phyloP scores from a whole-genome alignment of 139 green algal species.

The Pseudopediastrum boryanum region DNA sequence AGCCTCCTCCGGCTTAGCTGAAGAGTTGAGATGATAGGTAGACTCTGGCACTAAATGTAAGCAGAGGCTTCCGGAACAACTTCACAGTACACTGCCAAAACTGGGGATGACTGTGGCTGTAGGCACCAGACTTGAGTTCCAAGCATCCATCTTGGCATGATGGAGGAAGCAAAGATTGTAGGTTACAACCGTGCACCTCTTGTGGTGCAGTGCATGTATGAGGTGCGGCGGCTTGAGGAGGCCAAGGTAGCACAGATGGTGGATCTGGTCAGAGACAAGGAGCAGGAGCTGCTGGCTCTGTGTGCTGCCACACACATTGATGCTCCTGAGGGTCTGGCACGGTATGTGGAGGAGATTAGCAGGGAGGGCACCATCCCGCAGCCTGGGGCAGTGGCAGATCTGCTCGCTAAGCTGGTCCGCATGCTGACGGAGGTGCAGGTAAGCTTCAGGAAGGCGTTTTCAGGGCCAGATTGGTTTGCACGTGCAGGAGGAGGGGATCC shows the following conservation, averaged over 20 bases:
- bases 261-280: slow-evolving; percentile 54
- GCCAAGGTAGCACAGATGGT: slow-evolving; percentile 53
- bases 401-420: slow-evolving; percentile 60
- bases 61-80: too few species aligned
- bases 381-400: slow-evolving; percentile 41
- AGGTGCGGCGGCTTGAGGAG: slow-evolving; percentile 61
- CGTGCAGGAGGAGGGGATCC: too few species aligned
- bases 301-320: slow-evolving; percentile 53
- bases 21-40: too few species aligned
- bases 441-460: too few species aligned
- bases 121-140: too few species aligned
- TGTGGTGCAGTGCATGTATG: slow-evolving; percentile 48
- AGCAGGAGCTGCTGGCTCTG: slow-evolving; percentile 50
- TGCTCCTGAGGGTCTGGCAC: slow-evolving; percentile 40
- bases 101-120: too few species aligned
- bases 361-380: slow-evolving; percentile 1
- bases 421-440: slow-evolving; percentile 54
- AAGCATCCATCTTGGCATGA: too few species aligned
- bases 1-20: too few species aligned
- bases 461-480: too few species aligned
- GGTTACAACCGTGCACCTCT: background rate
- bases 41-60: too few species aligned
- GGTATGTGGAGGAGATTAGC: slow-evolving; percentile 30
- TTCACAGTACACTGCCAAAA: too few species aligned
- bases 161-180: too few species aligned